These are phyloP conservation scores for Ophiorrhiza pumila DNA, from an alignment of 257 asterid genomes.

Conservation along the genomic window DNA sequence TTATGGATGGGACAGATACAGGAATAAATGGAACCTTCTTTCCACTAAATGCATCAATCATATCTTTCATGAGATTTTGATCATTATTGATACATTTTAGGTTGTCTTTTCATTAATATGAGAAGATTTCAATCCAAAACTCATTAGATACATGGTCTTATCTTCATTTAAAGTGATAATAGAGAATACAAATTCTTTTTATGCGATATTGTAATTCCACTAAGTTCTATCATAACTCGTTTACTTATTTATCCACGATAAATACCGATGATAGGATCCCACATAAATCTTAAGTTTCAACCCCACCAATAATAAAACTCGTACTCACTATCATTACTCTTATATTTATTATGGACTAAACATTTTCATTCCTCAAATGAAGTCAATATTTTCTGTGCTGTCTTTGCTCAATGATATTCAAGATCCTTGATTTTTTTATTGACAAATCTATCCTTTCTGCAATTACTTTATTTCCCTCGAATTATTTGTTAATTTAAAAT, in stretches of 20 bases:
- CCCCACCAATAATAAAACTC: no score
- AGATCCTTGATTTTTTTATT: no score
- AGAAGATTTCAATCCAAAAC: not conserved
- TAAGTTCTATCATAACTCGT: no score
- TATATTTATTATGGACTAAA: not conserved
- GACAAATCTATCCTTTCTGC: not conserved
- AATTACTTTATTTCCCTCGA: not conserved
- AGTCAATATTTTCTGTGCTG: not conserved
- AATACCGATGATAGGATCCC: no score
- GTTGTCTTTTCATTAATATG: not conserved
- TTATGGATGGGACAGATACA: constrained; percentile 8
- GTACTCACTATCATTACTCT: no score
- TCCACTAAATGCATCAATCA: not conserved
- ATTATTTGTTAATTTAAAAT: no score
- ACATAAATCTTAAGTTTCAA: no score
- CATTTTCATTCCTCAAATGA: not conserved
- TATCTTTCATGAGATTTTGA: not conserved
- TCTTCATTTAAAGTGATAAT: no score
- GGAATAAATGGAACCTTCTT: constrained; percentile 2
- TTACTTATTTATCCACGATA: no score
- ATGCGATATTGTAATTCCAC: no score
- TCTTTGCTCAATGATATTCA: not conserved
- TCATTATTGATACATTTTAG: not conserved
- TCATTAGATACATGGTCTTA: not conserved
- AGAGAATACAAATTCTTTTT: no score